phyloP scores from a whole-genome alignment of 169 alveolate genomes.

The Eimeria praecox region DNA sequence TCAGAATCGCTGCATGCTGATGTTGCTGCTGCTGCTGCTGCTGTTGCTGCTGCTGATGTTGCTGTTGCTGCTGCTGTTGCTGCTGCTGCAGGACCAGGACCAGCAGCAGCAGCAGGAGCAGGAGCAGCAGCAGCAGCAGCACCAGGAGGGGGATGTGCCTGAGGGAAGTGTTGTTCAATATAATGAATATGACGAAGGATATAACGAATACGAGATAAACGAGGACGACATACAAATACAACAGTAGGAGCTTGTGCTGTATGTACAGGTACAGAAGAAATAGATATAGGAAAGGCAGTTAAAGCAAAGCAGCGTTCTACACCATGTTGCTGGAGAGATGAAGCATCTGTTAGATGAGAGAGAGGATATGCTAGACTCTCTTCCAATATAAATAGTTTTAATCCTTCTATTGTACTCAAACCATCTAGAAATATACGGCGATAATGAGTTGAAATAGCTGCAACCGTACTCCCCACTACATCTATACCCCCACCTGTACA shows the following conservation, averaged over 20 bases:
- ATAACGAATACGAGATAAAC: slow-evolving; percentile 68
- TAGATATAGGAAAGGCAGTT: slow-evolving; percentile 45
- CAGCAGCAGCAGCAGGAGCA: neutral
- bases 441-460: slow-evolving; percentile 5
- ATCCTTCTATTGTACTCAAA: slow-evolving; percentile 61
- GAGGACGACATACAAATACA: slow-evolving; percentile 72
- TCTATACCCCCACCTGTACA: neutral
- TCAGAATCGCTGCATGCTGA: neutral
- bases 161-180: slow-evolving; percentile 64
- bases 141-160: slow-evolving; percentile 58
- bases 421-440: slow-evolving; percentile 70
- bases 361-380: slow-evolving; percentile 74
- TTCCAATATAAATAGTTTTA: slow-evolving; percentile 63
- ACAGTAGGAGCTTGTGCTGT: slow-evolving; percentile 70
- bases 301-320: slow-evolving; percentile 80
- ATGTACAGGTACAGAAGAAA: slow-evolving; percentile 20
- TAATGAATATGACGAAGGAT: slow-evolving; percentile 45
- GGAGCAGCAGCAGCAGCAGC: neutral
- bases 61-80: neutral
- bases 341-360: slow-evolving; percentile 53
- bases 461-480: slow-evolving; percentile 36
- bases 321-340: slow-evolving; percentile 80
- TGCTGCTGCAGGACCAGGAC: no score
- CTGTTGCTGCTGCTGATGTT: neutral
- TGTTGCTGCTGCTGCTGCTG: neutral